Evolutionary conservation across 805 yeast genomes (phyloP).

Genomic region (Barnettozyma sp.): DNA sequence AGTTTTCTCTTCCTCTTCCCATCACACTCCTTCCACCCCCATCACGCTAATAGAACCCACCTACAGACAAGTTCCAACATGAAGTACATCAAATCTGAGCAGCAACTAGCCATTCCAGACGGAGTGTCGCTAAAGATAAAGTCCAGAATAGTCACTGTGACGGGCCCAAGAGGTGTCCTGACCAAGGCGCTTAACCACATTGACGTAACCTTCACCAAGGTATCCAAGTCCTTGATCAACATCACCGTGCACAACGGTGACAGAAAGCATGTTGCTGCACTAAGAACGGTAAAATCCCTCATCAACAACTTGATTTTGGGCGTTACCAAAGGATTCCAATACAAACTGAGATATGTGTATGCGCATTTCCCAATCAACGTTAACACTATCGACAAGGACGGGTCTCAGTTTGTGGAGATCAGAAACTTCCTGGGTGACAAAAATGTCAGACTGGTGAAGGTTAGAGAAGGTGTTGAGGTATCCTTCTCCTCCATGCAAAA

Average conservation of each 20-base stretch:
- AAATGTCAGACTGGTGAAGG: slow-evolving; percentile 83
- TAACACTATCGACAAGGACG: slow-evolving; percentile 78
- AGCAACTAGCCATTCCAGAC: slow-evolving; percentile 79
- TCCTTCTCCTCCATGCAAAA: slow-evolving; percentile 78
- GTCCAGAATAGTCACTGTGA: slow-evolving; percentile 83
- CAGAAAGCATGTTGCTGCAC: slow-evolving; percentile 99
- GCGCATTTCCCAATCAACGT: slow-evolving; percentile 99
- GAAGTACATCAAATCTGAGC: slow-evolving; percentile 89
- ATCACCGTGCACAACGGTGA: slow-evolving; percentile 97
- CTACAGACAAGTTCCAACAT: slow-evolving; percentile 17
- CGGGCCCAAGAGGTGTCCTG: slow-evolving; percentile 97
- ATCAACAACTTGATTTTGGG: slow-evolving; percentile 93
- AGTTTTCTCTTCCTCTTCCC: neutral
- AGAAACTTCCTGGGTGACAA: slow-evolving; percentile 99
- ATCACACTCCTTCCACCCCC: too few relatives aligned
- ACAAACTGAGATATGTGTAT: slow-evolving; percentile 99
- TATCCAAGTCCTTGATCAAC: slow-evolving; percentile 66
- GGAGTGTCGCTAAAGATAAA: slow-evolving; percentile 88
- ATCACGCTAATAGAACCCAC: too few relatives aligned
- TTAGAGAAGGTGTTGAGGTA: slow-evolving; percentile 84
- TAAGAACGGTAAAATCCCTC: slow-evolving; percentile 97
- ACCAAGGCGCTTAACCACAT: slow-evolving; percentile 89
- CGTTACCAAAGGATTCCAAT: slow-evolving; percentile 98
- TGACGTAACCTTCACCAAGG: slow-evolving; percentile 86
- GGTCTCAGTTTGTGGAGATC: slow-evolving; percentile 76